Conservation (phyloP, 2,329 filamentous ascomycete species). For the Penicillium capsulatum region DNA sequence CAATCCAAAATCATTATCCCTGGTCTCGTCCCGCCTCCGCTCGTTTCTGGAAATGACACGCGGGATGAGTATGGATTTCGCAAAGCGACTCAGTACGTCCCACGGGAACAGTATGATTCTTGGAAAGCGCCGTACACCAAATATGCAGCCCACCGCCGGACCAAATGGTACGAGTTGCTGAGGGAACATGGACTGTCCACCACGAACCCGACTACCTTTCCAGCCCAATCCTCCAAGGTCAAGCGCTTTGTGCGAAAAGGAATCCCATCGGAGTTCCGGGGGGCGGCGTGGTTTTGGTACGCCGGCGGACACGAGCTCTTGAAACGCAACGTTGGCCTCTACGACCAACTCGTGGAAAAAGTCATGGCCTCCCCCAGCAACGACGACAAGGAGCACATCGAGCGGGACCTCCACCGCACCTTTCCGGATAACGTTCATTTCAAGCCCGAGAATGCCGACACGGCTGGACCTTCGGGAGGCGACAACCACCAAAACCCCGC, state of each 20-base stretch:
- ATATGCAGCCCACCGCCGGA: conserved; percentile 68
- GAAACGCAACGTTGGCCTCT: conserved; percentile 70
- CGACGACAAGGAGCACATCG: conserved; percentile 82
- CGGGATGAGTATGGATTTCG: conserved; percentile 90
- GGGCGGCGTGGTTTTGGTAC: conserved; percentile 97
- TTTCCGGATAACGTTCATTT: conserved; percentile 93
- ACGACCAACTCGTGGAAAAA: conserved; percentile 63
- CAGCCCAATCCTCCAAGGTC: conserved; percentile 72
- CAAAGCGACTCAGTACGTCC: conserved; percentile 77
- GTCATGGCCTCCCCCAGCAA: conserved; percentile 62
- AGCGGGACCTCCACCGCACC: conserved; percentile 86
- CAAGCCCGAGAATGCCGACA: conserved; percentile 56
- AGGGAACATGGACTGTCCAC: conserved; percentile 71
- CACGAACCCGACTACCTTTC: conserved; percentile 70
- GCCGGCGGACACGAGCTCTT: conserved; percentile 79
- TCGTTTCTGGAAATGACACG: conserved; percentile 31
- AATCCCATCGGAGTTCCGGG: conserved; percentile 87
- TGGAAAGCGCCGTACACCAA: conserved; percentile 74
- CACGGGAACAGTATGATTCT: conserved; percentile 68
- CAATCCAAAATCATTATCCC: conserved; percentile 31
- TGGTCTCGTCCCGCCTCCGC: conserved; percentile 38
- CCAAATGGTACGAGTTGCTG: conserved; percentile 78
- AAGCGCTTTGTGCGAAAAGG: conserved; percentile 91
- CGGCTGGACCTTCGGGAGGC: conserved; percentile 25
- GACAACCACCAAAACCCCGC: conserved; percentile 35